A percentile compares a stretch with the other conserved stretches of the same genome.
Conservation (phyloP, 768 basidiomycete genomes). For the Lentinula boryana region DNA sequence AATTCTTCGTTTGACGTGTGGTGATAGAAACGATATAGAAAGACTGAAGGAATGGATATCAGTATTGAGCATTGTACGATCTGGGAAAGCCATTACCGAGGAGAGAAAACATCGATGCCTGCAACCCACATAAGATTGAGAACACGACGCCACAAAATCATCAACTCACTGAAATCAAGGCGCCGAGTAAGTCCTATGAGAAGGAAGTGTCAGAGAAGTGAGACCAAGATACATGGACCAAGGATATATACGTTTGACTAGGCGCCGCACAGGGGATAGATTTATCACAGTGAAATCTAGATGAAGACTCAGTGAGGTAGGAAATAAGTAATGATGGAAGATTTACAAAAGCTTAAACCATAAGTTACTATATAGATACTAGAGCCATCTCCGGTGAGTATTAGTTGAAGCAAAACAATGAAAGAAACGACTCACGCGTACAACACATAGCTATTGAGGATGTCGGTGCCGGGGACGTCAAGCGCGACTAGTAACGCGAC, state of each 20-base stretch:
- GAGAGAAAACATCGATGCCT: conserved; percentile 82
- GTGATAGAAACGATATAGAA: conserved; percentile 48
- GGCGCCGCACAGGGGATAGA: conserved; percentile 38
- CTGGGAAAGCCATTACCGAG: conserved; percentile 36
- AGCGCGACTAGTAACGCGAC: conserved; percentile 61
- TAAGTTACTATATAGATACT: conserved; percentile 56
- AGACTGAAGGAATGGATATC: conserved; percentile 29
- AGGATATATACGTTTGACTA: conserved; percentile 48
- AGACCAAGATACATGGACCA: neutral
- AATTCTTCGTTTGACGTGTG: conserved; percentile 63
- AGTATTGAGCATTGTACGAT: neutral
- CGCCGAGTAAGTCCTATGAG: conserved; percentile 48
- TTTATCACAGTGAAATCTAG: conserved; percentile 64
- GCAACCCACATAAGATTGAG: neutral
- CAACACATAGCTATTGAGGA: conserved; percentile 58
- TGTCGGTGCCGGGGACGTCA: conserved; percentile 44
- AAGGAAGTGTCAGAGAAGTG: neutral
- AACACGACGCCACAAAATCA: neutral
- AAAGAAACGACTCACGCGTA: conserved; percentile 44
- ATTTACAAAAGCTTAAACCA: conserved; percentile 55
- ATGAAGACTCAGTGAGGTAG: conserved; percentile 6
- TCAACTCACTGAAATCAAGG: conserved; percentile 66
- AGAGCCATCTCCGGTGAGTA: conserved; percentile 1
- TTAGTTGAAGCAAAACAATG: neutral
- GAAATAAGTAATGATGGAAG: neutral